Base-by-base conservation (phyloP, 2,329 filamentous ascomycete genomes). In the Tetracladium maxilliforme region DNA sequence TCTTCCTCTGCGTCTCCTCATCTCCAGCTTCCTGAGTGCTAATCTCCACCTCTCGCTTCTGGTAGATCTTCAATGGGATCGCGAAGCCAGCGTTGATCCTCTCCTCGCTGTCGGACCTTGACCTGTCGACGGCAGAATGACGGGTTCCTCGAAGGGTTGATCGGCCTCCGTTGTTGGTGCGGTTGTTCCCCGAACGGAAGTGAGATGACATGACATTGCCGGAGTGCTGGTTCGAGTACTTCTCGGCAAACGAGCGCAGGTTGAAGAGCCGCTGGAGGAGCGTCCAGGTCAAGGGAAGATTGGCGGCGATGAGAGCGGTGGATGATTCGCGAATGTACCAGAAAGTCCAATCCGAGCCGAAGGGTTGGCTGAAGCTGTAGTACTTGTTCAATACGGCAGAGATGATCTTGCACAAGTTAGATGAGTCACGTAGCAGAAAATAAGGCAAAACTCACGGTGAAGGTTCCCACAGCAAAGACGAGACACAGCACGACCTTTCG, bases 281-380 rank as follows among this genome's bases (percentile, higher is more conserved):
- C 2, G 59, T 53, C 61, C 62, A 69, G 27, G 64, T 54, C 23
- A 58, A 48, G 1, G 63, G 63, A 4, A 67, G 43, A 35, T 68
- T 69, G 32, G 59, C 52, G 7, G 68, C 60, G 30, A 58, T 56
- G 5, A 67, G 48, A 6, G 61, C 62, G 3, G 63, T 59, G 14
- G 49, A 55, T 7, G 60, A 56, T 49, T 70, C 63, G 27, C 63
- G 51, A 12, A 56, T 50, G 38, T 67, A 66, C 62, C 64, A 69
- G 11, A 58, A 39, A 17, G 33, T 38, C 41, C 41, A 45, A 27
- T 29, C 34, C 2, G 34, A 32, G 6, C 45, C 45, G 19, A 58
- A 42, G 3, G 47, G 45, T 16, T 44, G 29, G 2, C 33, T 26
- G 33, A 49, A 54, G 26, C 55, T 58, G 37, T 55, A 58, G 30